phyloP scores from a whole-genome alignment of 495 filamentous ascomycete genomes.

The Penicillium samsonianum region DNA sequence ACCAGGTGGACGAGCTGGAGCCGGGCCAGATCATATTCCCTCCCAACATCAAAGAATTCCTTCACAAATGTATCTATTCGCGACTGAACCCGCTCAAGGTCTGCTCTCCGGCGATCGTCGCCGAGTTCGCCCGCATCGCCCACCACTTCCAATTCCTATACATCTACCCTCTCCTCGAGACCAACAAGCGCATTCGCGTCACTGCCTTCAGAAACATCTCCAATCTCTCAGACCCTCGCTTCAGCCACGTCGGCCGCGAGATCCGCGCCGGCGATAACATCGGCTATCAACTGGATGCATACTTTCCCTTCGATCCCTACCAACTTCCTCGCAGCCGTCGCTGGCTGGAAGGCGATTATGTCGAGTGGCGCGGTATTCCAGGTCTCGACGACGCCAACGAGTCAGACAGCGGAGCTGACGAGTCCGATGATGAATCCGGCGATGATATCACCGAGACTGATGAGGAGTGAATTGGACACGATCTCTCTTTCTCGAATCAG shows the following conservation, averaged over 20 bases:
- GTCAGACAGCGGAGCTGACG: slow-evolving; percentile 45
- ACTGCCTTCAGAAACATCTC: slow-evolving; percentile 55
- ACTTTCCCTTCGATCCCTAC: slow-evolving; percentile 98
- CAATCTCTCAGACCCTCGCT: slow-evolving; percentile 33
- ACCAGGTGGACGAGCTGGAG: slow-evolving; percentile 55
- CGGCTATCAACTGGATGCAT: slow-evolving; percentile 79
- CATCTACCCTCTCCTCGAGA: slow-evolving; percentile 82
- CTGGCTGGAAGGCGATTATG: slow-evolving; percentile 85
- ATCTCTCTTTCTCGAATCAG: slow-evolving; percentile 3
- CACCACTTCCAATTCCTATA: slow-evolving; percentile 83
- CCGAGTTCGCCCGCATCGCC: slow-evolving; percentile 84
- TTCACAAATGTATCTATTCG: slow-evolving; percentile 75
- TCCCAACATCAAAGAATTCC: slow-evolving; percentile 65
- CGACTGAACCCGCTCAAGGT: slow-evolving; percentile 94
- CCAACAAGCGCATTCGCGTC: slow-evolving; percentile 82
- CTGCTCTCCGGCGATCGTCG: slow-evolving; percentile 88
- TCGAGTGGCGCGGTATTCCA: slow-evolving; percentile 77
- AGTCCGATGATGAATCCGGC: slow-evolving; percentile 33
- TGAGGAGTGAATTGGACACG: slow-evolving; percentile 30
- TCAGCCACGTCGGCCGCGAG: slow-evolving; percentile 60
- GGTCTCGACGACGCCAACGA: slow-evolving; percentile 66
- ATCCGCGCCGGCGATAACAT: slow-evolving; percentile 63
- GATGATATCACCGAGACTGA: slow-evolving; percentile 43
- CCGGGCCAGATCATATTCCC: slow-evolving; percentile 72
- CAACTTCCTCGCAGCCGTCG: slow-evolving; percentile 77